phyloP scores from a whole-genome alignment of 768 basidiomycete genomes.

The Termitomyces heimii region DNA sequence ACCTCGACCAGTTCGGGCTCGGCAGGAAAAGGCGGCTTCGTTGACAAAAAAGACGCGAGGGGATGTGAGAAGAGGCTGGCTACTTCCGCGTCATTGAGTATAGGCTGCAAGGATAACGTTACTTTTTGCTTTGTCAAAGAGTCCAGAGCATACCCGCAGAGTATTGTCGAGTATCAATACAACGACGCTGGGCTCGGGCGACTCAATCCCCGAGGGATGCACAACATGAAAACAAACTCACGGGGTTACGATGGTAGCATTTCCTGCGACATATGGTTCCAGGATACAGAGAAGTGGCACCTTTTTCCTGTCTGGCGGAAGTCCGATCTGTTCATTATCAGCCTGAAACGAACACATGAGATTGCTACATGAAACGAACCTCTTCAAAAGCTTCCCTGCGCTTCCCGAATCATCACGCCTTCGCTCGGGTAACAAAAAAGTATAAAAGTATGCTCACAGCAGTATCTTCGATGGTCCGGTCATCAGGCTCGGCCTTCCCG shows the following conservation, averaged over 20 bases:
- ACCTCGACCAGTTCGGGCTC: slow-evolving; percentile 50
- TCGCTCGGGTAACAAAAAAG: neutral
- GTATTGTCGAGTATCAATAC: slow-evolving; percentile 79
- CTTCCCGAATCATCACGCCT: slow-evolving; percentile 28
- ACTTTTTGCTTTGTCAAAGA: neutral
- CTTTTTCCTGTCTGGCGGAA: slow-evolving; percentile 63
- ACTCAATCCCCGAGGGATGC: no score
- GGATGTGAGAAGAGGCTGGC: slow-evolving; percentile 83
- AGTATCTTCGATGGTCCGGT: slow-evolving; percentile 68
- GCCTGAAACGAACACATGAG: neutral
- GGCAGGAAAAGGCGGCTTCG: slow-evolving; percentile 49
- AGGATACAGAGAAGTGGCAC: slow-evolving; percentile 73
- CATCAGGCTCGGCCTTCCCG: slow-evolving; percentile 69
- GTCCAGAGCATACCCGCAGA: slow-evolving; percentile 44
- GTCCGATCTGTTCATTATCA: slow-evolving; percentile 57
- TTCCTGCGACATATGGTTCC: slow-evolving; percentile 73
- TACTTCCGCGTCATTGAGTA: slow-evolving; percentile 77
- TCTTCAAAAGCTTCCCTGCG: slow-evolving; percentile 89
- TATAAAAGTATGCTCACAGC: slow-evolving; percentile 46
- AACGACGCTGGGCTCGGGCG: slow-evolving; percentile 56
- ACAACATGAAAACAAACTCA: slow-evolving; percentile 32
- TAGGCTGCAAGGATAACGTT: slow-evolving; percentile 45
- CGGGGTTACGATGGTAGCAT: slow-evolving; percentile 78
- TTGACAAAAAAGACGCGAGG: slow-evolving; percentile 62
- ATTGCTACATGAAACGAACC: slow-evolving; percentile 31